Conservation (phyloP, 208 protist genomes). For the Wallacemonas sp. region DNA sequence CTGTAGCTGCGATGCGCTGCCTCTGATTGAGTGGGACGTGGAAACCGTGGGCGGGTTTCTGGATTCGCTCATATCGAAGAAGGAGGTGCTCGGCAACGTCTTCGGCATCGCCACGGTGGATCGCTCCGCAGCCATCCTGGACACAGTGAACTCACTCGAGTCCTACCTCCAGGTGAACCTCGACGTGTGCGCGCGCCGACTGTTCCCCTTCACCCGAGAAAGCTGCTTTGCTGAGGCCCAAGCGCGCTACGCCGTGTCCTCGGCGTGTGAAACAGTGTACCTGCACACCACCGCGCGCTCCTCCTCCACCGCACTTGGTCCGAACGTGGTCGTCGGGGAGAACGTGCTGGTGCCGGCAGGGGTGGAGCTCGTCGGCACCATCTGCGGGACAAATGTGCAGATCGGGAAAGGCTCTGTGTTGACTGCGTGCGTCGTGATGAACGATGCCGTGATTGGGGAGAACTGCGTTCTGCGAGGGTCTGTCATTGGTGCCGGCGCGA, state of each 20-base stretch:
- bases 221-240: slow-evolving; percentile 75
- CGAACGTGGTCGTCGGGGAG: slow-evolving; percentile 70
- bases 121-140: slow-evolving; percentile 40
- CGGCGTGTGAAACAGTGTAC: slow-evolving; percentile 71
- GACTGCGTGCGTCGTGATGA: slow-evolving; percentile 69
- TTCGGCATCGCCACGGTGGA: slow-evolving; percentile 72
- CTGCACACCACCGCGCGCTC: slow-evolving; percentile 52
- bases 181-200: slow-evolving; percentile 67
- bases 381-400: slow-evolving; percentile 52
- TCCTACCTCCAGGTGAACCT: slow-evolving; percentile 81
- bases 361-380: slow-evolving; percentile 50
- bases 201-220: slow-evolving; percentile 84
- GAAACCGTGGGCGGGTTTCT: slow-evolving; percentile 70
- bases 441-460: slow-evolving; percentile 54
- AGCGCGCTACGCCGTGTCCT: slow-evolving; percentile 68
- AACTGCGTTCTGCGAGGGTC: slow-evolving; percentile 53
- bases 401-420: slow-evolving; percentile 57
- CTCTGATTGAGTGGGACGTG: slow-evolving; percentile 72
- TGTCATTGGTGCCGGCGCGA: slow-evolving; percentile 51
- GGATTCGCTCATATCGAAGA: slow-evolving; percentile 56
- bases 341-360: slow-evolving; percentile 49
- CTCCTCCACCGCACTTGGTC: slow-evolving; percentile 17
- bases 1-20: slow-evolving; percentile 63
- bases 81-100: slow-evolving; percentile 73
- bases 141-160: slow-evolving; percentile 55